Base-by-base conservation (phyloP, 768 basidiomycete genomes). In the Leucogyrophana mollusca region DNA sequence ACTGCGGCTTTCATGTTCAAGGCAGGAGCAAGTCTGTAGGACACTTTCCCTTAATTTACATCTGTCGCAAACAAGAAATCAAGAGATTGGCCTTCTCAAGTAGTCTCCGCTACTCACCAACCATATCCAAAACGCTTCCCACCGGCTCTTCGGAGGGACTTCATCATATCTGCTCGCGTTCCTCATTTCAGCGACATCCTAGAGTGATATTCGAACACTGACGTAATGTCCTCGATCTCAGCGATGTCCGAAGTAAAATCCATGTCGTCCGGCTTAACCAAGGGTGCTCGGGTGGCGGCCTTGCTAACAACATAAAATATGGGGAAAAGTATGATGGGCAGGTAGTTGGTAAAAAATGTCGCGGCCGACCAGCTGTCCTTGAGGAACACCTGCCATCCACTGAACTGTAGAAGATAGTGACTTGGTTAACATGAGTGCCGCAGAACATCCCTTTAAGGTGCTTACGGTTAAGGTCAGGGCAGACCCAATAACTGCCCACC, bases 301-400 rank as follows among this genome's bases (percentile, higher is more conserved):
- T 52, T 52, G 20, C 46, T 33, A 30, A 54, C 66, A 23, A 71
- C 16, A 57, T 66, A 77, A 23, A 77, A 51, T 33, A 73, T 27
- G 10, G 73, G 72, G 69, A 77, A 72, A 38, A 72, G 52, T 30
- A 45, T 51, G 44, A 68, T 41, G 13, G 66, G 62, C 16, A 68
- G 47, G 45, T 70, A 70, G 47, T 64, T 64, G 21, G 68, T 68
- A 16, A 70, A 55, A 51, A 70, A 70, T 10, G 54, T 60, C 35
- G 54, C 64, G 14, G 58, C 54, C 11, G 46, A 49, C 68, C 68
- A 70, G 20, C 55, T 40, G 24, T 52, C 61, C 20, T 56, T 53
- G 14, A 69, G 52, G 54, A 69, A 67, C 13, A 66, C 64, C 17
- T 43, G 34, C 58, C 59, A 67, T 4, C 65, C 66, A 45, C 57